Conservation (phyloP, 495 filamentous ascomycete species). For the Podospora pseudocomata region DNA sequence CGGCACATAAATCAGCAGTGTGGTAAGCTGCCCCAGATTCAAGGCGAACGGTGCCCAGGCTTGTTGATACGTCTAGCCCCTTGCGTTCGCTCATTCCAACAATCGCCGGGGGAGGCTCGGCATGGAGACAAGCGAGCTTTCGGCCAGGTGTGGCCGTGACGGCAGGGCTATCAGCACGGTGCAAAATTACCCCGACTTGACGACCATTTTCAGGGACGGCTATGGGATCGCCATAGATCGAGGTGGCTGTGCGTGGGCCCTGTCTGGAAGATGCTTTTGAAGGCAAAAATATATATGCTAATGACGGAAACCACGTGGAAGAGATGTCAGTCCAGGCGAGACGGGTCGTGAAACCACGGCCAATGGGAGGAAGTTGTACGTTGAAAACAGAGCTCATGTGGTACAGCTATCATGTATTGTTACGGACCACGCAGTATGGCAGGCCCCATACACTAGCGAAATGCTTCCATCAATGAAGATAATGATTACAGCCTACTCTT, state of each 20-base stretch:
- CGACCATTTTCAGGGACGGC: neutral
- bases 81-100: neutral
- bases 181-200: conserved; percentile 17
- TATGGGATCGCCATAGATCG: neutral
- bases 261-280: neutral
- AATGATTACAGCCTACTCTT: neutral
- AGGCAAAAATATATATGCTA: neutral
- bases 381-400: neutral
- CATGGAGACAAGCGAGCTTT: neutral
- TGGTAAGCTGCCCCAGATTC: neutral
- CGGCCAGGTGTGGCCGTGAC: neutral
- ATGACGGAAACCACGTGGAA: neutral
- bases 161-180: conserved; percentile 20
- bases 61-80: no score
- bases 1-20: neutral
- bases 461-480: neutral
- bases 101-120: neutral
- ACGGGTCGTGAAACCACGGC: neutral
- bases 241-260: conserved; percentile 15
- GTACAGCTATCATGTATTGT: neutral
- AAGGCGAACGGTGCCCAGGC: neutral
- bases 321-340: neutral
- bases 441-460: neutral
- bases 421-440: no score
- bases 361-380: neutral